These are phyloP conservation scores for Aspergillus hiratsukae DNA, from an alignment of 2,329 filamentous ascomycete genomes.

Conservation along the genomic window DNA sequence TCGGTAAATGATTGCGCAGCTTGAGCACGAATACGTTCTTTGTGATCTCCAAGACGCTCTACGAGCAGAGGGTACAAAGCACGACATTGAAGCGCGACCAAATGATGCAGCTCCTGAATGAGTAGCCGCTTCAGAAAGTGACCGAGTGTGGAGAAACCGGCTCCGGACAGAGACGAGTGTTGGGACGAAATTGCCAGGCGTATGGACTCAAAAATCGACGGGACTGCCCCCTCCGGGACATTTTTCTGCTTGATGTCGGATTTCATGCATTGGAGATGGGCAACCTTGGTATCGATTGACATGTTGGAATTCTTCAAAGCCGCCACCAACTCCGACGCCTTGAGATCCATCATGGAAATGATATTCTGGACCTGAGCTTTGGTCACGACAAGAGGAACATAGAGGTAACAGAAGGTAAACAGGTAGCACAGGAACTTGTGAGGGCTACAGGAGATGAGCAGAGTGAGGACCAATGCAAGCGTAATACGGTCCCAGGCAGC, in stretches of 20 bases:
- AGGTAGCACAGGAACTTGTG: constrained; percentile 6
- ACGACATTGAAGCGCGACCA: constrained; percentile 64
- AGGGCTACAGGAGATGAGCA: constrained; percentile 9
- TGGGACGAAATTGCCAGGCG: constrained; percentile 70
- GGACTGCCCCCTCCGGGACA: constrained; percentile 68
- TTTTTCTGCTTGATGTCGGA: constrained; percentile 89
- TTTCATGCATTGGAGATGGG: constrained; percentile 70
- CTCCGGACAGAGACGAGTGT: constrained; percentile 71
- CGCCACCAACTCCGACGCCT: constrained; percentile 51
- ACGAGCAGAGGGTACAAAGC: constrained; percentile 70
- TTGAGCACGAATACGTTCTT: constrained; percentile 75
- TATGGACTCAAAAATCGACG: constrained; percentile 75
- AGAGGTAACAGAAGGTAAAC: constrained; percentile 10
- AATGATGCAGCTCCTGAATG: constrained; percentile 73
- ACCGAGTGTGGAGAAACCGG: constrained; percentile 81
- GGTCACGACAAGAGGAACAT: constrained; percentile 14
- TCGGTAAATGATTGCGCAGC: constrained; percentile 73
- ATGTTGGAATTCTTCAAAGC: constrained; percentile 59
- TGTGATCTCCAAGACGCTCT: constrained; percentile 81
- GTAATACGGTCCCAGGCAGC: background rate
- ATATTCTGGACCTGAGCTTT: constrained; percentile 5
- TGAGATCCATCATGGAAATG: constrained; percentile 49
- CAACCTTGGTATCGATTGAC: constrained; percentile 65
- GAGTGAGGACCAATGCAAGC: constrained; percentile 1
- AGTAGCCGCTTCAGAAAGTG: constrained; percentile 82